Conservation (phyloP, 177 flowering plant genomes). For the Vitis hybrid region DNA sequence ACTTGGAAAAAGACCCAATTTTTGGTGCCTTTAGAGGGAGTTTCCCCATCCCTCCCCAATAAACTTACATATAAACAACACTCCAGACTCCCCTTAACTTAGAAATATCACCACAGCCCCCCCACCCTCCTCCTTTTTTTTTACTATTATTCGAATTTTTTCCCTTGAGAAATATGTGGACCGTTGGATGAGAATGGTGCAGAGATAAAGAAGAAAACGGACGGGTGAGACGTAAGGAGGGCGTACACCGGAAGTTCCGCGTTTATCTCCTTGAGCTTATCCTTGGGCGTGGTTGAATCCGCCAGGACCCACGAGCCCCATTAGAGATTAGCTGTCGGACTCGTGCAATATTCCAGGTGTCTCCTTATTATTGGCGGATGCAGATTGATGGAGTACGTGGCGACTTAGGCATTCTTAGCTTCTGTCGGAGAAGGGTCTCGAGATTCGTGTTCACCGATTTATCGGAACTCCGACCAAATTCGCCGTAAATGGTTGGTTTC, state of each 20-base stretch:
- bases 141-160: too few relatives aligned
- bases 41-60: neutral
- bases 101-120: too few relatives aligned
- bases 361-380: neutral
- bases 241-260: neutral
- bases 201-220: neutral
- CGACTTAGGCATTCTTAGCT: neutral
- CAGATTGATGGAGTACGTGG: constrained; percentile 5
- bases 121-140: too few relatives aligned
- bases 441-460: constrained; percentile 10
- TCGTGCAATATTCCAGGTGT: constrained; percentile 6
- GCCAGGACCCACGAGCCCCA: constrained; percentile 22
- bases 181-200: constrained; percentile 2
- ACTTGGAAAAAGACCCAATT: neutral
- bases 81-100: too few relatives aligned
- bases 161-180: too few relatives aligned
- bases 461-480: neutral
- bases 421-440: neutral
- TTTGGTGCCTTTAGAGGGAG: constrained; percentile 1
- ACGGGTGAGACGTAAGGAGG: neutral
- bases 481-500: neutral
- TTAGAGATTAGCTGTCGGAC: constrained; percentile 11
- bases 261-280: constrained; percentile 6
- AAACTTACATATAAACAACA: too few relatives aligned
- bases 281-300: constrained; percentile 19